A percentile compares a stretch with the other conserved stretches of the same genome.
These are phyloP conservation scores for Colletotrichum camelliae DNA, from an alignment of 2,329 filamentous ascomycete species.

Conservation along the genomic window DNA sequence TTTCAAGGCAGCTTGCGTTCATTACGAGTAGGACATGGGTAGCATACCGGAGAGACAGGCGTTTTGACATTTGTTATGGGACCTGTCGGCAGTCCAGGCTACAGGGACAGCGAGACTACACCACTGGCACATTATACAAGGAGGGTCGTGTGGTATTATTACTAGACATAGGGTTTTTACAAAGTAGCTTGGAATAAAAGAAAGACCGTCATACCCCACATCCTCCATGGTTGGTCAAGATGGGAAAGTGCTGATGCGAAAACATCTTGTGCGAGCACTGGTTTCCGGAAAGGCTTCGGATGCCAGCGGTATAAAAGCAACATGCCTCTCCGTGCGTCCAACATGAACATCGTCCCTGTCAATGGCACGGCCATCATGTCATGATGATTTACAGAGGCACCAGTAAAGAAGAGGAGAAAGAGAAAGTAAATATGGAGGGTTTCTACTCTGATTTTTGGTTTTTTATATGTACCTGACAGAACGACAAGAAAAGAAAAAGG, in stretches of 20 bases:
- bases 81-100: not conserved
- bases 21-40: not conserved
- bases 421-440: not conserved
- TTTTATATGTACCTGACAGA: not conserved
- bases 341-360: not conserved
- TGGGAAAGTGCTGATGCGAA: not conserved
- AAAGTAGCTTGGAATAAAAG: not conserved
- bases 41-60: slow-evolving; percentile 14
- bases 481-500: not conserved
- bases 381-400: not conserved
- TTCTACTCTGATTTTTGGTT: not conserved
- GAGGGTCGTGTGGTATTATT: not conserved
- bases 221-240: not conserved
- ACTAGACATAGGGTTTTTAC: not conserved
- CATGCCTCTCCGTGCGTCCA: not conserved
- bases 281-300: not conserved
- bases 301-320: not conserved
- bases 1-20: not conserved
- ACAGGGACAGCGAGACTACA: not conserved
- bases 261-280: not conserved
- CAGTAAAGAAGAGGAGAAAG: not conserved
- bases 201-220: not conserved
- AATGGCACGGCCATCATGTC: not conserved
- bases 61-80: not conserved
- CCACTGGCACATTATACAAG: not conserved